Evolutionary conservation across 1,139 yeast species (phyloP), one percentile per base, ranked within the genome.

Genomic region (Saccharomyces hybrid): DNA sequence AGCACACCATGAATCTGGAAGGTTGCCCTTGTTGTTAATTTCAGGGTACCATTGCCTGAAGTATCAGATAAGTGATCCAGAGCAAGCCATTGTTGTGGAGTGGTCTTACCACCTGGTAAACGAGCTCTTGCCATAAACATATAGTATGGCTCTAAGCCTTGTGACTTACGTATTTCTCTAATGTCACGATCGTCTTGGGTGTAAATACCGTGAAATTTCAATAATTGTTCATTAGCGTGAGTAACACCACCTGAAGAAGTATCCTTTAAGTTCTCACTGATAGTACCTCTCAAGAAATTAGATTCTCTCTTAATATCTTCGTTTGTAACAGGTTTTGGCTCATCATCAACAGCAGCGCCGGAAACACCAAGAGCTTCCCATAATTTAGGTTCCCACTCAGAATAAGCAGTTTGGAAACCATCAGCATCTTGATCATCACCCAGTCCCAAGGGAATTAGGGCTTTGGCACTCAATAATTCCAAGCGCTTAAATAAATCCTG

Each of bases 101-200:
- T 80, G 7, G 97, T 87, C 57, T 80, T 81, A 68, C 98, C 96
- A 66, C 97, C 97, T 46, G 98, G 96, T 63, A 93, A 78, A 74
- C 99, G 85, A 53, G 88, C 90, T 75, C 99, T 87, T 23, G 90
- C 95, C 99, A 93, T 93, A 71, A 93, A 93, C 23, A 95, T 80
- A 70, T 88, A 93, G 51, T 96, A 96, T 26, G 99, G 98, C 73
- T 93, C 99, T 61, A 88, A 72, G 49, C 98, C 98, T 69, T 88
- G 88, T 50, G 88, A 81, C 74, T 90, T 91, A 69, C 98, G 84
- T 63, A 88, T 87, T 57, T 91, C 98, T 71, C 98, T 83, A 56
- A 93, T 77, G 73, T 93, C 99, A 75, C 99, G 88, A 70, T 93
- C 98, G 72, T 93, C 98, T 76, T 93, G 99, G 96, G 91, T 89